phyloP scores from a whole-genome alignment of 2,329 filamentous ascomycete species.

The Cordyceps javanica region DNA sequence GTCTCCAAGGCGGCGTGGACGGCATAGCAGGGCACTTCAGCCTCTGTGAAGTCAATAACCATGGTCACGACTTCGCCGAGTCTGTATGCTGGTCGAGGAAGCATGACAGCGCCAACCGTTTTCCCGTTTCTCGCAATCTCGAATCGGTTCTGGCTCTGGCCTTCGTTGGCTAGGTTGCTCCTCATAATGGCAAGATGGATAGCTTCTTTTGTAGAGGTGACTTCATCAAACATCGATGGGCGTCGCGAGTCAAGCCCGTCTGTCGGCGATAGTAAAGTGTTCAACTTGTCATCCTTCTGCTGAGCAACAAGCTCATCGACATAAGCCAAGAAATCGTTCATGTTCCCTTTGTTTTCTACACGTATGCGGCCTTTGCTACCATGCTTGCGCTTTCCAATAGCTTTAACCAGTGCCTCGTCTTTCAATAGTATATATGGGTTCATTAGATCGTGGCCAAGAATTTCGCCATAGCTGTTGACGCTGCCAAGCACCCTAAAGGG shows the following conservation, averaged over 20 bases:
- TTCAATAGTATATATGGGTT: conserved; percentile 83
- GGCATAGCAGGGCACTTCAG: conserved; percentile 77
- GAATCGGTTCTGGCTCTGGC: conserved; percentile 86
- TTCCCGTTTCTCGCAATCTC: conserved; percentile 91
- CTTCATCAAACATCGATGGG: conserved; percentile 49
- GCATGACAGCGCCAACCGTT: conserved; percentile 82
- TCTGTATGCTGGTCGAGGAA: conserved; percentile 81
- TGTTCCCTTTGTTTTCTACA: conserved; percentile 31
- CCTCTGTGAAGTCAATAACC: conserved; percentile 74
- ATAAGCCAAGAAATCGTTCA: conserved; percentile 67
- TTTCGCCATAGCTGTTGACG: conserved; percentile 81
- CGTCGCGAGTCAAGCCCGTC: conserved; percentile 50
- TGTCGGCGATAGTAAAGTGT: conserved; percentile 67
- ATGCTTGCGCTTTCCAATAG: conserved; percentile 22
- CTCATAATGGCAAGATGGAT: conserved; percentile 88
- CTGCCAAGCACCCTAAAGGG: conserved; percentile 91
- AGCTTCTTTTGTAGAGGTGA: conserved; percentile 67
- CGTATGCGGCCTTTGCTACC: conserved; percentile 22
- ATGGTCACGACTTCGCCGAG: conserved; percentile 82
- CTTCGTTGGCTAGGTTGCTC: conserved; percentile 61
- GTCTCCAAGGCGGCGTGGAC: conserved; percentile 82
- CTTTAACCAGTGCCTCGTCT: conserved; percentile 67
- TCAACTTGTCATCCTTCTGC: conserved; percentile 45
- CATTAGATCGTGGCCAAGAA: conserved; percentile 91
- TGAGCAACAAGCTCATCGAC: conserved; percentile 67